Conservation (phyloP, 2,329 filamentous ascomycete genomes). For the Alternaria angustiovoidea region DNA sequence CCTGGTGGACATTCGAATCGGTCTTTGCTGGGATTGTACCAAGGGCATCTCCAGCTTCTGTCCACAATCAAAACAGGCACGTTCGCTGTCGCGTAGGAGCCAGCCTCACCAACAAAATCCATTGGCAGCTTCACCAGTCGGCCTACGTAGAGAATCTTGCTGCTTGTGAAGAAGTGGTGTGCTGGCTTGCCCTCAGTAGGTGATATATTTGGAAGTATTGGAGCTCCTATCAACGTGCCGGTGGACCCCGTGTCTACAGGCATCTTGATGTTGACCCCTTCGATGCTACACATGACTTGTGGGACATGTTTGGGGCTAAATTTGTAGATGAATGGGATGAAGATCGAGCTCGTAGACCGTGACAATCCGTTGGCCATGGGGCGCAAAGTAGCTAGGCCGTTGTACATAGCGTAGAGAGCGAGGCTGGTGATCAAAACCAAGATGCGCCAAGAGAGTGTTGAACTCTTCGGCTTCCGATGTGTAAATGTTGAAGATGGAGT, state of each 20-base stretch:
- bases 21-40: conserved; percentile 44
- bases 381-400: conserved; percentile 20
- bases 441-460: conserved; percentile 30
- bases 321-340: conserved; percentile 43
- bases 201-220: conserved; percentile 39
- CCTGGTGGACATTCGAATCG: conserved; percentile 40
- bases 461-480: conserved; percentile 20
- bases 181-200: conserved; percentile 34
- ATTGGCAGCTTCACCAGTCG: conserved; percentile 41
- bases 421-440: conserved; percentile 14
- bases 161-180: conserved; percentile 47
- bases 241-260: conserved; percentile 49
- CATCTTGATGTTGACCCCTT: conserved; percentile 39
- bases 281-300: conserved; percentile 39
- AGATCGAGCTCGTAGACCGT: conserved; percentile 37
- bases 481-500: conserved; percentile 27
- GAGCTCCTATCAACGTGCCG: conserved; percentile 45
- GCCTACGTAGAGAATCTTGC: conserved; percentile 45
- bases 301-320: conserved; percentile 38
- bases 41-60: conserved; percentile 44
- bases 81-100: conserved; percentile 31
- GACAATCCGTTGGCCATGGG: conserved; percentile 16
- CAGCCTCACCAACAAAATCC: conserved; percentile 34
- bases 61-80: conserved; percentile 46
- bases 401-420: conserved; percentile 15